A percentile compares a stretch with the other conserved stretches of the same genome.
Conservation (phyloP, 2,329 filamentous ascomycete species). For the Cladosporium sp. region DNA sequence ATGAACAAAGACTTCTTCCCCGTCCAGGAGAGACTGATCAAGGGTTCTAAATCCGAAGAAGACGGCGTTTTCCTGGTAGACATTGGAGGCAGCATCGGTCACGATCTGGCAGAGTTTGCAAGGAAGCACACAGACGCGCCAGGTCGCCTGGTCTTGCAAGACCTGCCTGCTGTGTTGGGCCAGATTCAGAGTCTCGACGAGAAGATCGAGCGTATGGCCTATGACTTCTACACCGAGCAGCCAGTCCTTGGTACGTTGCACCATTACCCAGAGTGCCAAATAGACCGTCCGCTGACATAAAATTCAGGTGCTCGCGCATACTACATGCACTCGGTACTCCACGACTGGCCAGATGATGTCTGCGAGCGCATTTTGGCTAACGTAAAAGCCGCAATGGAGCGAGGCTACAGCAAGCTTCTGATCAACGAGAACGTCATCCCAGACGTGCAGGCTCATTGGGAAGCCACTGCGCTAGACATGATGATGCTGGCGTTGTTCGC, state of each 20-base stretch:
- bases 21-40: constrained; percentile 8
- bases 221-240: constrained; percentile 12
- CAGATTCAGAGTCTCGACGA: constrained; percentile 3
- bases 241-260: not conserved
- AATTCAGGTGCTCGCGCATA: constrained; percentile 19
- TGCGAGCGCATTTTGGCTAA: constrained; percentile 17
- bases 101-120: constrained; percentile 16
- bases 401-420: constrained; percentile 23
- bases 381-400: constrained; percentile 22
- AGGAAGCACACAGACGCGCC: constrained; percentile 13
- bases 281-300: not conserved
- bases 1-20: constrained; percentile 13
- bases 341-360: constrained; percentile 23
- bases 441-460: constrained; percentile 15
- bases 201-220: constrained; percentile 3
- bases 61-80: constrained; percentile 12
- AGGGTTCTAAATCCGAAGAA: not conserved
- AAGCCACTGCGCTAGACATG: constrained; percentile 32
- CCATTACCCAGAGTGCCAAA: no score
- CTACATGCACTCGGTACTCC: constrained; percentile 23
- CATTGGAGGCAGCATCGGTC: constrained; percentile 14
- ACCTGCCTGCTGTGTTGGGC: constrained; percentile 16
- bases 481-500: constrained; percentile 39
- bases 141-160: constrained; percentile 25
- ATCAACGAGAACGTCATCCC: constrained; percentile 25